Percentiles rank a stretch among this genome's conserved stretches.
These are phyloP conservation scores for Psilocybe tampanensis DNA, from an alignment of 768 basidiomycete genomes.

Conservation along the genomic window DNA sequence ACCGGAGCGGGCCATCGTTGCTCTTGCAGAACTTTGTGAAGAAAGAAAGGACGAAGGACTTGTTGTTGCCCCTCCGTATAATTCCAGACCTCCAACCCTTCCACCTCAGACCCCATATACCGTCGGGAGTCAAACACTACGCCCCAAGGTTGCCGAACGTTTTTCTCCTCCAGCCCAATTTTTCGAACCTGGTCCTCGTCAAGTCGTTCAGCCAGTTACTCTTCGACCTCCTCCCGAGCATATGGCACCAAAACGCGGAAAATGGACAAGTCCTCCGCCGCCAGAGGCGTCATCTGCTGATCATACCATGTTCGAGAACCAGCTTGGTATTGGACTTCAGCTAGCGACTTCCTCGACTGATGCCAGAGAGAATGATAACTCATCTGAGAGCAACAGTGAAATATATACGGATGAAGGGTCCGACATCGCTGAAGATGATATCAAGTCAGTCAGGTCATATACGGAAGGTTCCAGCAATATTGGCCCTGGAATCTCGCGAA, in stretches of 20 bases:
- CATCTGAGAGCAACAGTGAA: slow-evolving; percentile 66
- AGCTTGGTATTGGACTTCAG: slow-evolving; percentile 65
- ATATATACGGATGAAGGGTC: slow-evolving; percentile 68
- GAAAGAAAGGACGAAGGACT: slow-evolving; percentile 78
- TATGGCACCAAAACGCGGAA: slow-evolving; percentile 79
- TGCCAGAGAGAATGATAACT: slow-evolving; percentile 59
- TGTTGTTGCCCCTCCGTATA: slow-evolving; percentile 48
- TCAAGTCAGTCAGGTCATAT: slow-evolving; percentile 67
- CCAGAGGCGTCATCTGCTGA: slow-evolving; percentile 71
- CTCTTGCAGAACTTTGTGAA: slow-evolving; percentile 89
- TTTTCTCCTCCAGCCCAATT: slow-evolving; percentile 58
- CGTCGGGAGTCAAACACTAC: slow-evolving; percentile 61
- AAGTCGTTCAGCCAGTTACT: slow-evolving; percentile 26
- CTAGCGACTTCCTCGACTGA: slow-evolving; percentile 68
- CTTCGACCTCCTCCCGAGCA: slow-evolving; percentile 63
- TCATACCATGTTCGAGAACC: slow-evolving; percentile 66
- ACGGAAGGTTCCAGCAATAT: slow-evolving; percentile 47
- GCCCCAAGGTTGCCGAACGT: slow-evolving; percentile 51
- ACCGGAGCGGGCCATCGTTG: slow-evolving; percentile 79
- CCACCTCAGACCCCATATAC: slow-evolving; percentile 76
- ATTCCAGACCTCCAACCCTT: slow-evolving; percentile 40
- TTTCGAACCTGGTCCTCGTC: slow-evolving; percentile 42
- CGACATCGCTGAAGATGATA: slow-evolving; percentile 67
- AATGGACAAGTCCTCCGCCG: slow-evolving; percentile 88
- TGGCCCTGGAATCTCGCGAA: slow-evolving; percentile 34